Conservation (phyloP, 768 basidiomycete genomes). For the Leccinum obscurum region DNA sequence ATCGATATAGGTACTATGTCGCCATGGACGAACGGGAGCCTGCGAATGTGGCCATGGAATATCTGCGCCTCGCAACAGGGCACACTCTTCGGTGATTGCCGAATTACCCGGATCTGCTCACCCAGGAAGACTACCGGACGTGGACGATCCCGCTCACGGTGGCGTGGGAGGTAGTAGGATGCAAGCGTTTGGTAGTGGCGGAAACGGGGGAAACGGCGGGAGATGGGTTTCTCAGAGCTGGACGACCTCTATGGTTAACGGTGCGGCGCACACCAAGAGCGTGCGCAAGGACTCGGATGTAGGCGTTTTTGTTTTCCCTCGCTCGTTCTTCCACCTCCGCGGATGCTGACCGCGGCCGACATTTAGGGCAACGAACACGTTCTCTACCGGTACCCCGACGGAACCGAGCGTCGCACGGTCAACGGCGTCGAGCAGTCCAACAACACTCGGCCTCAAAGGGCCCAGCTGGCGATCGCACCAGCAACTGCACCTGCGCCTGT, state of each 20-base stretch:
- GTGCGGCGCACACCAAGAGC: slow-evolving; percentile 59
- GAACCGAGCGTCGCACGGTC: slow-evolving; percentile 61
- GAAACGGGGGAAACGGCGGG: slow-evolving; percentile 7
- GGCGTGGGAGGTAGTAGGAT: slow-evolving; percentile 13
- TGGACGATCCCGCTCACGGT: slow-evolving; percentile 13
- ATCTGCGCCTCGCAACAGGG: too few relatives aligned
- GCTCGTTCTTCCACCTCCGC: neutral
- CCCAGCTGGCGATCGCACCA: slow-evolving; percentile 10
- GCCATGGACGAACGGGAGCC: too few relatives aligned
- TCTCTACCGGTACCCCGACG: slow-evolving; percentile 64
- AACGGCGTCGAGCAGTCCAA: slow-evolving; percentile 58
- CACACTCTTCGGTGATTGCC: too few relatives aligned
- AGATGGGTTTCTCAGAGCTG: slow-evolving; percentile 58
- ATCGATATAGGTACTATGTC: neutral
- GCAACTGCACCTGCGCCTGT: neutral
- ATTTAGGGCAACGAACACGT: slow-evolving; percentile 74
- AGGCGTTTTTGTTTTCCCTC: slow-evolving; percentile 26
- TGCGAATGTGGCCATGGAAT: too few relatives aligned
- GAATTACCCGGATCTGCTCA: too few relatives aligned
- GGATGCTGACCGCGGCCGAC: slow-evolving; percentile 7
- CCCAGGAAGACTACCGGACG: too few relatives aligned
- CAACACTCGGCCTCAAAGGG: slow-evolving; percentile 11
- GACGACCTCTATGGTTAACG: slow-evolving; percentile 60
- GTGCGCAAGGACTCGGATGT: slow-evolving; percentile 61
- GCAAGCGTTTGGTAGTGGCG: slow-evolving; percentile 10